These are phyloP conservation scores for Neopestalotiopsis sp. DNA, from an alignment of 2,329 filamentous ascomycete genomes.

Conservation along the genomic window DNA sequence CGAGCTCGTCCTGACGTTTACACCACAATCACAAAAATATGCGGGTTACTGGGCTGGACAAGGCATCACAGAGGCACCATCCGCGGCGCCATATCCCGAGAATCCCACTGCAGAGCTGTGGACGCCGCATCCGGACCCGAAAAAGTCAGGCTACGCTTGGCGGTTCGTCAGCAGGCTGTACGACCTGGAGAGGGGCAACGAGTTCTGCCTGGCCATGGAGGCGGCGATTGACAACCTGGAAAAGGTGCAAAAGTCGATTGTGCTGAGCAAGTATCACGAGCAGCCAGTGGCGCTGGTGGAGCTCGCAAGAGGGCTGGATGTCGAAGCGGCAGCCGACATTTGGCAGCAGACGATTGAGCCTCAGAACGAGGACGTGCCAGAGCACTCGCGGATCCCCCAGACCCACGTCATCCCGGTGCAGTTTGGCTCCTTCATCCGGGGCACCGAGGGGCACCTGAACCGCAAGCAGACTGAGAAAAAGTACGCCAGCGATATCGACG, in stretches of 20 bases:
- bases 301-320: constrained; percentile 11
- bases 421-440: constrained; percentile 16
- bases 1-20: constrained; percentile 16
- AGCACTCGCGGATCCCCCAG: constrained; percentile 10
- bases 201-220: constrained; percentile 19
- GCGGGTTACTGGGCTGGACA: constrained; percentile 8
- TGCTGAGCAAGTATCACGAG: neutral
- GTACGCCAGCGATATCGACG: constrained; percentile 15
- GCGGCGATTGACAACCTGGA: constrained; percentile 14
- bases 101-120: constrained; percentile 16
- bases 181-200: constrained; percentile 15
- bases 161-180: constrained; percentile 18
- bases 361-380: constrained; percentile 18
- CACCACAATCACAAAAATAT: constrained; percentile 12
- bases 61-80: constrained; percentile 11
- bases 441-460: constrained; percentile 16
- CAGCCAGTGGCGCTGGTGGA: constrained; percentile 12
- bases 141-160: constrained; percentile 16
- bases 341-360: constrained; percentile 16
- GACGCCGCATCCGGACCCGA: constrained; percentile 21
- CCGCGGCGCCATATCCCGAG: constrained; percentile 16
- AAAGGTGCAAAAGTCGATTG: constrained; percentile 19
- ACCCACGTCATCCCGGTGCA: constrained; percentile 12
- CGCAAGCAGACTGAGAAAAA: constrained; percentile 16
- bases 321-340: neutral